Evolutionary conservation across 177 flowering plant genomes (phyloP), one percentile per base, ranked within the genome.

Genomic region (Viscum album): DNA sequence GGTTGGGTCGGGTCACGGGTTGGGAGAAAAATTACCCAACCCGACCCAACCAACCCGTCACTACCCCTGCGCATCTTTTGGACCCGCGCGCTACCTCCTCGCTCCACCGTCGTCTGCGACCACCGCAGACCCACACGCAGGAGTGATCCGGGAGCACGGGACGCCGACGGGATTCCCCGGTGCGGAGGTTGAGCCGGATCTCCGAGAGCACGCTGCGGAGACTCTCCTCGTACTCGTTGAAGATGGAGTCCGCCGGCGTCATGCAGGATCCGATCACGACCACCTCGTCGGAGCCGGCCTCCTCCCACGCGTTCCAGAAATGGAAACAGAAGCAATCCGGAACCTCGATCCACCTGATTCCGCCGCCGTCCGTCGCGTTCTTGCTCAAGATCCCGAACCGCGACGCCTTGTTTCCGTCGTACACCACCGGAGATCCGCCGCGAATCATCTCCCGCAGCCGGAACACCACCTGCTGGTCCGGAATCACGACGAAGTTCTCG

Each of bases 221-320:
- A 0, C 71, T 66, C 4, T 69, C 68, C 13, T 61, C 56, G 35
- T 28, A 30, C 5, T 78, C 78, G 41, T 52, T 64, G 60, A 81
- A 81, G 0, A 81, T 54, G 21, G 84, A 81, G 26, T 78, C 82
- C 0, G 82, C 72, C 24, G 84, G 84, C 30, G 43, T 73, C 84
- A 81, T 79, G 79, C 81, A 79, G 13, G 84, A 81, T 32, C 77
- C 81, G 34, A 82, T 78, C 0, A 77, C 81, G 3, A 84, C 61
- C 26, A 60, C 39, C 7, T 68, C 71, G 11, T 78, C 80, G 2
- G 77, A 83, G 26, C 47, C 30, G 17, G 39, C 45, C 62, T 77
- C 83, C 62, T 83, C 86, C 84, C 85, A 84, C 31, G 86, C 84
- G 61, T 84, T 84, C 81, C 80, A 83, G 2, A 85, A 39, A 68